A percentile compares a stretch with the other conserved stretches of the same genome.
These are phyloP conservation scores for Cenchrus americanus DNA, from an alignment of 176 grass and related monocot genomes.

Conservation along the genomic window DNA sequence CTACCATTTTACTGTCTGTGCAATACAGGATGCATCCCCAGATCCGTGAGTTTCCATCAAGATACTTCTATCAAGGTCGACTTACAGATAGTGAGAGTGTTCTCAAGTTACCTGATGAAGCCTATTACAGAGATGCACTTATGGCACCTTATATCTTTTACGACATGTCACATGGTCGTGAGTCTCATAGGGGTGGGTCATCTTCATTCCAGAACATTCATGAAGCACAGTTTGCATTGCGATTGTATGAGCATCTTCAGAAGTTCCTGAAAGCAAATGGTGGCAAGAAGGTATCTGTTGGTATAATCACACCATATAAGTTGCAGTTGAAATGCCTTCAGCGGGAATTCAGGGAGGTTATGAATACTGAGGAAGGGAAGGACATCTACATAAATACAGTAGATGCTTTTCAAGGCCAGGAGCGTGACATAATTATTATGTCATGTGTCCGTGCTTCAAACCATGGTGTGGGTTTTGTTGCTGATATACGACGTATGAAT, in stretches of 20 bases:
- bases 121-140: conserved; percentile 76
- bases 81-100: conserved; percentile 95
- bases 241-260: conserved; percentile 85
- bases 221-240: conserved; percentile 87
- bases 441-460: conserved; percentile 96
- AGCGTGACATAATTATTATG: conserved; percentile 99
- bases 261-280: conserved; percentile 81
- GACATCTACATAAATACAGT: conserved; percentile 99
- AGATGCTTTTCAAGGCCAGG: conserved; percentile 99
- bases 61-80: conserved; percentile 94
- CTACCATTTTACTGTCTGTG: conserved; percentile 92
- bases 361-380: conserved; percentile 91
- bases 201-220: conserved; percentile 92
- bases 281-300: conserved; percentile 89
- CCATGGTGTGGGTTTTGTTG: conserved; percentile 97
- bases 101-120: conserved; percentile 71
- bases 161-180: conserved; percentile 88
- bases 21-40: conserved; percentile 99
- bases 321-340: conserved; percentile 98
- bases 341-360: conserved; percentile 81
- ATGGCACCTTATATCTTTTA: conserved; percentile 92
- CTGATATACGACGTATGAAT: conserved; percentile 99
- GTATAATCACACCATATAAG: conserved; percentile 99
- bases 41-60: conserved; percentile 97
- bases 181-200: conserved; percentile 93